Percentiles rank a stretch among this genome's conserved stretches.
Evolutionary conservation across 352 stramenopile genomes (phyloP).

Genomic region (Peronospora farinosa): DNA sequence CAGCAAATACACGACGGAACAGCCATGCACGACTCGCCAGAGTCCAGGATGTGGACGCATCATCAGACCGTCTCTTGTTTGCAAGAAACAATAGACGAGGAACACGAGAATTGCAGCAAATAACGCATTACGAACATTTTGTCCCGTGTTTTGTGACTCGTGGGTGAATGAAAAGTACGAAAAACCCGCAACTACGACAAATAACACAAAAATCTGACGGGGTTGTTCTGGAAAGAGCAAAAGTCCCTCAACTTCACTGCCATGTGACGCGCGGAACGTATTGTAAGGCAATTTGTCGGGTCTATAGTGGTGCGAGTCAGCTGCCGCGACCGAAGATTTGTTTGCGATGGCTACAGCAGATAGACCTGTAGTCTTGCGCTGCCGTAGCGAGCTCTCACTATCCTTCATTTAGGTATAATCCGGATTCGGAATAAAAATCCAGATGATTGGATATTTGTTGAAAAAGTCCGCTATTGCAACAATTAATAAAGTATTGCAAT

Average conservation of each 20-base stretch:
- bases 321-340: neutral
- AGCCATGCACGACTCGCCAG: slow-evolving; percentile 75
- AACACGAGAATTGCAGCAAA: slow-evolving; percentile 70
- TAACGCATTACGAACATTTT: slow-evolving; percentile 62
- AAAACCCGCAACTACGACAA: slow-evolving; percentile 47
- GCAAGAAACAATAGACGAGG: slow-evolving; percentile 81
- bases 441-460: too few species aligned
- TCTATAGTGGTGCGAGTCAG: neutral
- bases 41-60: slow-evolving; percentile 68
- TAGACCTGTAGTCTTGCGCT: slow-evolving; percentile 14
- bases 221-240: slow-evolving; percentile 76
- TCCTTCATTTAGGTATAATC: slow-evolving; percentile 1
- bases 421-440: neutral
- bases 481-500: too few species aligned
- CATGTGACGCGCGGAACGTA: slow-evolving; percentile 54
- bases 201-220: slow-evolving; percentile 69
- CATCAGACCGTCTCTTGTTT: slow-evolving; percentile 74
- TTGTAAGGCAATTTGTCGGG: slow-evolving; percentile 38
- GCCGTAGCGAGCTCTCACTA: slow-evolving; percentile 7
- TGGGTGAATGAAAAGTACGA: slow-evolving; percentile 82
- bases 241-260: slow-evolving; percentile 52
- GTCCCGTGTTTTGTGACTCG: slow-evolving; percentile 54
- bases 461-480: too few species aligned
- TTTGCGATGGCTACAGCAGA: slow-evolving; percentile 7
- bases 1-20: slow-evolving; percentile 71